Conservation (phyloP, 2,329 filamentous ascomycete species). For the Tolypocladium guangdongense region DNA sequence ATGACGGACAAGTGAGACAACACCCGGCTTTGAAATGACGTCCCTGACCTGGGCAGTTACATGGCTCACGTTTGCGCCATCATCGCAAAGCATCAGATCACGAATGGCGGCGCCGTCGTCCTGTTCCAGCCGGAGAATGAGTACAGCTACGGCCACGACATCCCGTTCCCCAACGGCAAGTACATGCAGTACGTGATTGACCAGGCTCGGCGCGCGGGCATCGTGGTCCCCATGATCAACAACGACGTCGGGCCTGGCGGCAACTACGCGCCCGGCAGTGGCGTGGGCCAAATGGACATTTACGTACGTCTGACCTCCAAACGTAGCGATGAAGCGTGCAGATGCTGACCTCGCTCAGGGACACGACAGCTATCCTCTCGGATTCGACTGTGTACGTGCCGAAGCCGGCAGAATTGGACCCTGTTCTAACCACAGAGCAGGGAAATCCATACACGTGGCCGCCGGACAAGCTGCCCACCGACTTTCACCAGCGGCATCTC, state of each 20-base stretch:
- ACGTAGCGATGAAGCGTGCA: background rate
- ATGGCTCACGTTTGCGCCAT: conserved; percentile 49
- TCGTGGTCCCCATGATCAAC: conserved; percentile 64
- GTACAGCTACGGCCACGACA: conserved; percentile 44
- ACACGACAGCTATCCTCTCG: conserved; percentile 29
- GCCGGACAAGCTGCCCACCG: conserved; percentile 40
- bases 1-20: conserved; percentile 51
- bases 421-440: conserved; percentile 1
- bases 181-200: conserved; percentile 65
- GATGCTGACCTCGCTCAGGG: conserved; percentile 5
- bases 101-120: conserved; percentile 71
- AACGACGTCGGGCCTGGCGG: conserved; percentile 57
- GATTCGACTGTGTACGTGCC: conserved; percentile 30
- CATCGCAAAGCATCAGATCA: conserved; percentile 69
- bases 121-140: conserved; percentile 76
- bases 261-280: conserved; percentile 53
- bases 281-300: conserved; percentile 43
- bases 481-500: conserved; percentile 25
- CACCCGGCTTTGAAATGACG: too few species aligned
- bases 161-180: conserved; percentile 49
- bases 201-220: conserved; percentile 54
- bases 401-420: too few species aligned
- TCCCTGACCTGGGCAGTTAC: conserved; percentile 33
- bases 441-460: conserved; percentile 45
- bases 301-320: conserved; percentile 27